Percentiles rank a stretch among this genome's conserved stretches.
Conservation (phyloP, 2,329 filamentous ascomycete genomes). For the Neonectria coccinea region DNA sequence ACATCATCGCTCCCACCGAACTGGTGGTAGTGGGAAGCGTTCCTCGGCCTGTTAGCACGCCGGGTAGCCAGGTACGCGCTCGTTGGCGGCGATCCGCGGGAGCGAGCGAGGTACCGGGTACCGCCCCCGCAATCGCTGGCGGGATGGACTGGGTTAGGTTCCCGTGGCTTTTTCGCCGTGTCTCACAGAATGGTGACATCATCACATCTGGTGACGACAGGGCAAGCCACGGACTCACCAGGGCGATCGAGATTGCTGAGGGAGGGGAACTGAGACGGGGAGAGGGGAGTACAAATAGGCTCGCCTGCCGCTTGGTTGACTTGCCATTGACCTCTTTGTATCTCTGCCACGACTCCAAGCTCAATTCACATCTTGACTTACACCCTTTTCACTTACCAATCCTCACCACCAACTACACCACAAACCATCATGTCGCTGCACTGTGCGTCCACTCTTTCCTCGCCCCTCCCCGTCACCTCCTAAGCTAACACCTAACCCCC, state of each 20-base stretch:
- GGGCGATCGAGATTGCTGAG: conserved; percentile 42
- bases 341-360: conserved; percentile 16
- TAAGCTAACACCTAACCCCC: conserved; percentile 8
- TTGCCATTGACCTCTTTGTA: conserved; percentile 16
- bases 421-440: conserved; percentile 68
- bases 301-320: conserved; percentile 15
- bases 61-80: conserved; percentile 10
- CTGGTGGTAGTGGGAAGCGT: neutral
- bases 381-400: conserved; percentile 10
- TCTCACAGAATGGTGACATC: conserved; percentile 56
- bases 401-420: conserved; percentile 2
- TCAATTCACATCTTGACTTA: conserved; percentile 12
- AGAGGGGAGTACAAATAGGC: conserved; percentile 44
- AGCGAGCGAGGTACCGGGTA: neutral
- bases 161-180: neutral
- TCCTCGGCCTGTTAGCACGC: conserved; percentile 9
- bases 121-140: conserved; percentile 12
- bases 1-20: conserved; percentile 39
- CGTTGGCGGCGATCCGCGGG: neutral
- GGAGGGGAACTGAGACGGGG: conserved; percentile 1
- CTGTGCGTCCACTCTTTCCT: conserved; percentile 57
- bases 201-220: conserved; percentile 53
- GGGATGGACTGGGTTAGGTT: too few species aligned
- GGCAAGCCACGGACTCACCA: conserved; percentile 43
- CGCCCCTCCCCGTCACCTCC: conserved; percentile 10